Evolutionary conservation across 192 early-diverging fungal genomes (phyloP).

Genomic region (Gamsiella multidivaricata): DNA sequence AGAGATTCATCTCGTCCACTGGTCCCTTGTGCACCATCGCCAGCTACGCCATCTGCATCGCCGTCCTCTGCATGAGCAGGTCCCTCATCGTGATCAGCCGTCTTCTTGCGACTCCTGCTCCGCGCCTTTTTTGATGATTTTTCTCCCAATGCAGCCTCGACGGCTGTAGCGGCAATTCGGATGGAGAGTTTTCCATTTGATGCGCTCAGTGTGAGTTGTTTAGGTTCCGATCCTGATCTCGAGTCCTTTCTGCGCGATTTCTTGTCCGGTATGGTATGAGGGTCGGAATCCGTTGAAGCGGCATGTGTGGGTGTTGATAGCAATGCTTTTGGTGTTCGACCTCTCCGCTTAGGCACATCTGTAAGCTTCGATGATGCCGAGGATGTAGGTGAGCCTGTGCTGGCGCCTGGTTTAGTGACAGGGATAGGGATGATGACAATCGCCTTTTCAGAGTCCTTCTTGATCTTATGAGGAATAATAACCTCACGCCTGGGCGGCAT

Average conservation of each 20-base stretch:
- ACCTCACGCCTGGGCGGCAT: constrained; percentile 4
- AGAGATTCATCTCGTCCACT: constrained; percentile 13
- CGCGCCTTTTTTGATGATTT: constrained; percentile 23
- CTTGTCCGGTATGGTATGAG: constrained; percentile 2
- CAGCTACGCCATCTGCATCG: not conserved
- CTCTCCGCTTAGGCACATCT: constrained; percentile 11
- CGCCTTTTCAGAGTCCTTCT: constrained; percentile 10
- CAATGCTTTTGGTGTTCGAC: constrained; percentile 12
- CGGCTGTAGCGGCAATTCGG: not conserved
- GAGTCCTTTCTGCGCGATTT: constrained; percentile 28
- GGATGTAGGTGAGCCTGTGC: not conserved
- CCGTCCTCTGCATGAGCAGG: constrained; percentile 4
- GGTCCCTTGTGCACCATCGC: constrained; percentile 10
- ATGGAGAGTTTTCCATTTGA: constrained; percentile 42
- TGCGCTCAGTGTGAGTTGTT: constrained; percentile 17
- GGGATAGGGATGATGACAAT: constrained; percentile 53
- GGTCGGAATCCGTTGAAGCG: not conserved
- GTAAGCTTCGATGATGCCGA: not conserved
- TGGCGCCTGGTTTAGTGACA: not conserved
- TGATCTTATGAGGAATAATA: constrained; percentile 13
- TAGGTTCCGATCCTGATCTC: not conserved
- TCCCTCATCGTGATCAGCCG: not conserved
- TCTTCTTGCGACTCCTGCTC: constrained; percentile 23
- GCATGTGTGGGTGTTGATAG: not conserved
- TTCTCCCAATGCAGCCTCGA: constrained; percentile 6